Evolutionary conservation across 2,329 filamentous ascomycete genomes (phyloP), one percentile per base, ranked within the genome.

Genomic region (Helminthosporium solani): DNA sequence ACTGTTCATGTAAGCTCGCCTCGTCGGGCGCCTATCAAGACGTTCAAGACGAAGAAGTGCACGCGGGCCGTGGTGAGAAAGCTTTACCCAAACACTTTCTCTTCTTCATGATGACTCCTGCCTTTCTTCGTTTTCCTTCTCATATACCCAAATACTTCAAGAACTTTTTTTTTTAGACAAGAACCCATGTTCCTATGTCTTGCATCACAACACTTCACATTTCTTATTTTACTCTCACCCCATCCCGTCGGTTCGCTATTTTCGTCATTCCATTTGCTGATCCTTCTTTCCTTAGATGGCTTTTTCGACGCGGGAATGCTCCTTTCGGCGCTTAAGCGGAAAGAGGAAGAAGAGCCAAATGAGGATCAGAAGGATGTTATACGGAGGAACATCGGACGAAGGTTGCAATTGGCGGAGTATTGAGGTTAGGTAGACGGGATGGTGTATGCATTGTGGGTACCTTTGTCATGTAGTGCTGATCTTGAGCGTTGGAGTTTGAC

Each of bases 241-340:
- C 36, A 39, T 21, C 33, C 15, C 12, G 7, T 25, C 25, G 45
- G 30, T 16, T 25, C 38, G n/a, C 33, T 35, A 45, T 33, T 38
- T 39, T 44, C 42, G 27, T 18, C 33, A 27, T 54, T 52, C 53
- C 33, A 50, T 52, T 58, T 56, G 49, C 58, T 65, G 52, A 59
- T 72, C 70, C 60, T 48, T 41, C 39, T 51, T 53, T 56, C 52
- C 50, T 44, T 65, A 96, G 91, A 96, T 76, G 92, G 92, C 25
- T 96, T 97, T 77, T 97, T 97, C 73, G 92, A 97, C 67, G 90
- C 92, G 0, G 92, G 92, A 12, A 95, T 96, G 90, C 81, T 96
- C 4, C 78, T 94, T 19, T 88, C 95, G 68, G 90, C 90, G 1
- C 82, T 96, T 47, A 91, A 91, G 66, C 86, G 85, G 2, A 81